phyloP scores from a whole-genome alignment of 805 yeast genomes.

The Teunomyces atbi region DNA sequence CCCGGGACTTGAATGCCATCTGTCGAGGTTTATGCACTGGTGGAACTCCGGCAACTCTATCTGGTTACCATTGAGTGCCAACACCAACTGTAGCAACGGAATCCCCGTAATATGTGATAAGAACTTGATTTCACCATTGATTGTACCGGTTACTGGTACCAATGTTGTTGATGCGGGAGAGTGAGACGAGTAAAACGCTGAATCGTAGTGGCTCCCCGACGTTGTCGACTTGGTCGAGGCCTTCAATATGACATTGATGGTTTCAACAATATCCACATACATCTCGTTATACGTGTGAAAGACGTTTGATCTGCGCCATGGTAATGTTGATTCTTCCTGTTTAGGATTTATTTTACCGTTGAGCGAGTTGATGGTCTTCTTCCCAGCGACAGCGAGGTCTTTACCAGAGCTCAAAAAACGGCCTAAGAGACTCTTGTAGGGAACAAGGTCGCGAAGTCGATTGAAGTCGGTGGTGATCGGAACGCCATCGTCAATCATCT shows the following conservation, averaged over 20 bases:
- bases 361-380: slow-evolving; percentile 18
- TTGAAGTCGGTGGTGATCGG: slow-evolving; percentile 75
- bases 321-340: slow-evolving; percentile 28
- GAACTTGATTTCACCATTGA: slow-evolving; percentile 64
- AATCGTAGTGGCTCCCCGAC: slow-evolving; percentile 16
- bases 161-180: slow-evolving; percentile 17
- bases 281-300: slow-evolving; percentile 78
- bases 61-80: slow-evolving; percentile 45
- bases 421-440: slow-evolving; percentile 56
- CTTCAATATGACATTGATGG: slow-evolving; percentile 52
- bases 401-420: slow-evolving; percentile 47
- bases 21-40: slow-evolving; percentile 56
- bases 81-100: slow-evolving; percentile 64
- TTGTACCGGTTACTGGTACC: slow-evolving; percentile 49
- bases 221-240: slow-evolving; percentile 20
- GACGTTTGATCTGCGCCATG: slow-evolving; percentile 81
- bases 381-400: slow-evolving; percentile 30
- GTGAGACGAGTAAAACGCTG: slow-evolving; percentile 20
- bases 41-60: slow-evolving; percentile 68
- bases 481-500: slow-evolving; percentile 73
- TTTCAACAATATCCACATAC: slow-evolving; percentile 78
- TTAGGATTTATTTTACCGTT: slow-evolving; percentile 6
- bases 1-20: slow-evolving; percentile 50
- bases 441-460: slow-evolving; percentile 65
- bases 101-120: slow-evolving; percentile 72